Percentiles rank a stretch among this genome's conserved stretches.
Evolutionary conservation across 2,329 filamentous ascomycete genomes (phyloP).

Genomic region (Aureobasidium sp.): DNA sequence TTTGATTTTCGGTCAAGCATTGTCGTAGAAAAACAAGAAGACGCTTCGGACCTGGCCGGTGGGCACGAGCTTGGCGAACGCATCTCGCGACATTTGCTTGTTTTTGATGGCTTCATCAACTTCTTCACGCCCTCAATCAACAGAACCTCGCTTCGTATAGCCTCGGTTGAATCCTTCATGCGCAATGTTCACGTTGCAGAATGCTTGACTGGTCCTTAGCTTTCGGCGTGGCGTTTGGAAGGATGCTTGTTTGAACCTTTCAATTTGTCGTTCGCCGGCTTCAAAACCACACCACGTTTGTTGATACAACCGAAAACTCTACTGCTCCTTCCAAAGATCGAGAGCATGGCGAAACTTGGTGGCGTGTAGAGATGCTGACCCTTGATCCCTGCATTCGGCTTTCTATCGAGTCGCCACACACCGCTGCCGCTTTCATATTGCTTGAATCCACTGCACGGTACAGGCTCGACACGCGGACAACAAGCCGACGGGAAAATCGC

Average conservation of each 20-base stretch:
- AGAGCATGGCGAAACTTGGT: not conserved
- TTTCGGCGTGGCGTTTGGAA: not conserved
- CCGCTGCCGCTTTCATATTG: not conserved
- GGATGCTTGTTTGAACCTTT: conserved; percentile 1
- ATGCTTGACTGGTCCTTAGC: not conserved
- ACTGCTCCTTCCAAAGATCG: not conserved
- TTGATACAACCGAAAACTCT: not conserved
- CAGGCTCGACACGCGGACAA: not conserved
- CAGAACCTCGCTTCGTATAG: not conserved
- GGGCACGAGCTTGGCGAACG: not conserved
- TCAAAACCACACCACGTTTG: not conserved
- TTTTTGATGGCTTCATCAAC: not conserved
- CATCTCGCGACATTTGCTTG: not conserved
- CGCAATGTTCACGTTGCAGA: not conserved
- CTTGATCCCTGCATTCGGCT: not conserved
- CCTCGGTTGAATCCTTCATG: not conserved
- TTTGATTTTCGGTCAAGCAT: not conserved
- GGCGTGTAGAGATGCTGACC: not conserved
- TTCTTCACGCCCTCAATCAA: not conserved
- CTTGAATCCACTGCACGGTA: not conserved
- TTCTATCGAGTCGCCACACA: not conserved
- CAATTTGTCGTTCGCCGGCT: not conserved
- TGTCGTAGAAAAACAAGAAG: not conserved
- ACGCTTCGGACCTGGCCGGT: not conserved
- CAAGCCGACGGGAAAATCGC: not conserved